Base-by-base conservation (phyloP, 805 yeast species). In the Grigorovia yakushimaensis region DNA sequence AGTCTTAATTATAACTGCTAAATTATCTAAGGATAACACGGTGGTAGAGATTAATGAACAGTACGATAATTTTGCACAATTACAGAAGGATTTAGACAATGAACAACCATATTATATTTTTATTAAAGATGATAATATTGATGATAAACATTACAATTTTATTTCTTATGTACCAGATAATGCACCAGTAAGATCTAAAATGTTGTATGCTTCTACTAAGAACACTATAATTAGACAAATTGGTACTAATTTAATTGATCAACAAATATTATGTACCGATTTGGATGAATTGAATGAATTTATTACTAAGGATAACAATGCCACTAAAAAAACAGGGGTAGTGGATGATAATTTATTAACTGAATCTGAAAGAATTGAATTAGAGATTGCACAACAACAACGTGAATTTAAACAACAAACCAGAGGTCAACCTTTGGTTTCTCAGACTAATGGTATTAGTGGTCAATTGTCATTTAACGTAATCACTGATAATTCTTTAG, bases 141-240 rank as follows among this genome's bases (percentile, higher is more conserved):
- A 42, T 52, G 27, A 49, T 9, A 49, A 44, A 10, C 47, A 50
- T 15, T 71, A 68, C 50, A 73, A 78, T 3, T 88, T 91, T 56
- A 75, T 88, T 42, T 79, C 93, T 19, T 89, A 74, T 67, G 89
- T 91, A 46, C 97, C 98, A 0, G 97, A 91, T 62, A 65, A 65
- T 44, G 85, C 96, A 8, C 79, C 82, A 2, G 89, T 91, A 37
- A 76, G 88, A 49, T 73, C 76, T 48, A 93, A 91, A 64, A 93
- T 93, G 97, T 72, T 93, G 43, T 93, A 89, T 63, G 98, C 98
- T 4, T 86, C 96, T 2, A 81, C 94, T 10, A 87, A 87, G 51
- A 83, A 79, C 62, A 79, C 93, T 1, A 65, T 93, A 36, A 67
- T 85, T 47, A 78, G 84, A 54, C 82, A 83, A 51, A 71, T 91